Percentiles rank a stretch among this genome's conserved stretches.
phyloP scores from a whole-genome alignment of 2,329 filamentous ascomycete genomes.

The Colletotrichum karsti region DNA sequence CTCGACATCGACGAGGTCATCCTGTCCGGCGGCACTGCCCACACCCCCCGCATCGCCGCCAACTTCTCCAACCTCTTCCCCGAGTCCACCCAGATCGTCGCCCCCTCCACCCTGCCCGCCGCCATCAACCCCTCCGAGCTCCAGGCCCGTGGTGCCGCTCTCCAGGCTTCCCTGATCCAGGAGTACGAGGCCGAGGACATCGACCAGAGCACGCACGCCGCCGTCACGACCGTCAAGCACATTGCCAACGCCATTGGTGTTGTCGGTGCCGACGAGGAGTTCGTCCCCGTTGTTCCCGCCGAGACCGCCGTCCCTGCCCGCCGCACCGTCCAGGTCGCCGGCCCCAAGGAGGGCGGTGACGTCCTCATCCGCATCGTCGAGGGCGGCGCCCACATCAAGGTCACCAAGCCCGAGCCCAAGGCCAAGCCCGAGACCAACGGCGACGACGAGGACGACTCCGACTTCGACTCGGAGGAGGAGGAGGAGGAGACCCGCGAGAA shows the following conservation, averaged over 20 bases:
- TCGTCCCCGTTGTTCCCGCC: constrained; percentile 82
- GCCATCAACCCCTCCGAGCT: constrained; percentile 96
- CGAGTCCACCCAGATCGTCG: constrained; percentile 78
- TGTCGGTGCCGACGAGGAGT: constrained; percentile 72
- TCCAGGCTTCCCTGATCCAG: constrained; percentile 93
- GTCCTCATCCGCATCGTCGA: constrained; percentile 90
- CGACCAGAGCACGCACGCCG: constrained; percentile 93
- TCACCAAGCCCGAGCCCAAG: constrained; percentile 87
- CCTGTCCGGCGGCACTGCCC: constrained; percentile 88
- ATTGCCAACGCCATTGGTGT: constrained; percentile 89
- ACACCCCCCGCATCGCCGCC: constrained; percentile 91
- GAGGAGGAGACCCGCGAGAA: constrained; percentile 89
- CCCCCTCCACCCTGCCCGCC: constrained; percentile 79
- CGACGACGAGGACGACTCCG: constrained; percentile 70
- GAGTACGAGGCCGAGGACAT: constrained; percentile 96
- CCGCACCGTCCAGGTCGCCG: constrained; percentile 80
- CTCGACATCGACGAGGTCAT: constrained; percentile 96
- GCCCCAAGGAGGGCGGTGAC: constrained; percentile 83
- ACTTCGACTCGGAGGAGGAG: constrained; percentile 73
- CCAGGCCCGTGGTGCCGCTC: constrained; percentile 86
- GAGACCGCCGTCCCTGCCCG: constrained; percentile 93
- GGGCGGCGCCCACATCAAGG: constrained; percentile 89
- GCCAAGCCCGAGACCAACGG: constrained; percentile 72
- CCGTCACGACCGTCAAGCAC: constrained; percentile 94
- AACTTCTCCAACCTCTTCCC: constrained; percentile 85